Base-by-base conservation (phyloP, 768 basidiomycete genomes). In the Galerina sulciceps region DNA sequence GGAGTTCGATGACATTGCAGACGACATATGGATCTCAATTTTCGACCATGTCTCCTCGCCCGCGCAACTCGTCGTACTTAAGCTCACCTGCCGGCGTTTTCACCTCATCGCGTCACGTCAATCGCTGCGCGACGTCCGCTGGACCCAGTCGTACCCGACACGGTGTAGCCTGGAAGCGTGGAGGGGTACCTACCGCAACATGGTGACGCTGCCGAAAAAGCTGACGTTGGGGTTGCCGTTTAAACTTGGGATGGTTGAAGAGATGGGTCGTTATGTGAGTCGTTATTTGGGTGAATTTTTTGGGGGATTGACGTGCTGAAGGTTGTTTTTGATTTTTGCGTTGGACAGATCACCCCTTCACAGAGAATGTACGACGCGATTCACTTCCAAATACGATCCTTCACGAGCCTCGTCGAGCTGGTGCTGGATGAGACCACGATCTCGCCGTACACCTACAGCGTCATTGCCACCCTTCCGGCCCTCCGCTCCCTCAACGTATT, bases 1-100 rank as follows among this genome's bases (percentile, higher is more conserved):
- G 53, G 40, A 47, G 2, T 54, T 50, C 15, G 46, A 61, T 23
- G 43, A 56, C 11, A 66, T 73, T 6, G 66, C 69, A 3, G 72
- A 71, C 47, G 72, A 73, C 50, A 60, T 73, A 13, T 73, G 71
- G 70, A 69, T 73, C 13, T 64, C 66, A 17, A 61, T 73, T 10
- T 73, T 73, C 50, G 70, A 72, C 42, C 51, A 64, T 9, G 51
- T 71, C 11, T 43, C 58, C 0, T 61, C 61, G 1, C 68, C 71
- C 3, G 36, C 61, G 0, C 55, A 66, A 2, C 65, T 74, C 11
- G 63, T 65, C 2, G 35, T 53, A 11, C 51, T 74, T 9, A 61
- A 67, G 23, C 62, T 62, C 13, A 64, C 63, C 10, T 74, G 69
- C 34, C 58, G 47, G 3, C 63, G 69, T 8, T 72, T 74, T 45